These are phyloP conservation scores for Phaeosphaeriaceae sp. DNA, from an alignment of 2,329 filamentous ascomycete species.

Conservation along the genomic window DNA sequence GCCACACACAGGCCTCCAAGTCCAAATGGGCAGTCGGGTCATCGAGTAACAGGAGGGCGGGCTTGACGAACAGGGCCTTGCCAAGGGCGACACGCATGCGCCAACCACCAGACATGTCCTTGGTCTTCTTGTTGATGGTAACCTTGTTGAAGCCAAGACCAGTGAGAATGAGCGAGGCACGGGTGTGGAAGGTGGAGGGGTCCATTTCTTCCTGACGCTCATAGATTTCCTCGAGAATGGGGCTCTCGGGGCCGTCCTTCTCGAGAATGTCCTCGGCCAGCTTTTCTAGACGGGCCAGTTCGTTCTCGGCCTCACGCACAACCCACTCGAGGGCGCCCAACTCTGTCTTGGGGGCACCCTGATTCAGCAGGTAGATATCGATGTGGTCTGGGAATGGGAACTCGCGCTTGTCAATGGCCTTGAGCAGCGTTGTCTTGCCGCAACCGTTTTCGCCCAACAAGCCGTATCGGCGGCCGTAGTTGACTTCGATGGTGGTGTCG, in stretches of 20 bases:
- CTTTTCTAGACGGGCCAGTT: slow-evolving; percentile 88
- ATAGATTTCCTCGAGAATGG: slow-evolving; percentile 90
- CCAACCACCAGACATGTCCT: slow-evolving; percentile 99
- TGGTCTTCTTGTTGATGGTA: slow-evolving; percentile 99
- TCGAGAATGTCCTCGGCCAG: slow-evolving; percentile 90
- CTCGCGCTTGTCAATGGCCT: slow-evolving; percentile 91
- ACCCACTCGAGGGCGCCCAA: slow-evolving; percentile 97
- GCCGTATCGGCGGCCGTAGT: slow-evolving; percentile 90
- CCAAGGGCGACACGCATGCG: slow-evolving; percentile 98
- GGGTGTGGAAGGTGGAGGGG: slow-evolving; percentile 93
- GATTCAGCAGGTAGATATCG: slow-evolving; percentile 97
- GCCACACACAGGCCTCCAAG: slow-evolving; percentile 98
- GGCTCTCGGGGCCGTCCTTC: slow-evolving; percentile 88
- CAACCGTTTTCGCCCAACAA: slow-evolving; percentile 98
- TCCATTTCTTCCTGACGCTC: slow-evolving; percentile 99
- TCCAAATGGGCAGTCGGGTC: slow-evolving; percentile 99
- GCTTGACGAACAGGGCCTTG: slow-evolving; percentile 98
- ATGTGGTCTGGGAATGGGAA: slow-evolving; percentile 95
- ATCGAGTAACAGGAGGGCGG: slow-evolving; percentile 91
- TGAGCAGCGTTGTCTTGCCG: slow-evolving; percentile 97
- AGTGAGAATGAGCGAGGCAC: slow-evolving; percentile 94
- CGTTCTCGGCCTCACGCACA: slow-evolving; percentile 88
- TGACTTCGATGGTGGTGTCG: slow-evolving; percentile 91
- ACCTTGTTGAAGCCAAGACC: slow-evolving; percentile 99
- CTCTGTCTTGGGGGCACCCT: slow-evolving; percentile 89